These are phyloP conservation scores for Wallacemonas sp. DNA, from an alignment of 208 protist genomes.

Conservation along the genomic window DNA sequence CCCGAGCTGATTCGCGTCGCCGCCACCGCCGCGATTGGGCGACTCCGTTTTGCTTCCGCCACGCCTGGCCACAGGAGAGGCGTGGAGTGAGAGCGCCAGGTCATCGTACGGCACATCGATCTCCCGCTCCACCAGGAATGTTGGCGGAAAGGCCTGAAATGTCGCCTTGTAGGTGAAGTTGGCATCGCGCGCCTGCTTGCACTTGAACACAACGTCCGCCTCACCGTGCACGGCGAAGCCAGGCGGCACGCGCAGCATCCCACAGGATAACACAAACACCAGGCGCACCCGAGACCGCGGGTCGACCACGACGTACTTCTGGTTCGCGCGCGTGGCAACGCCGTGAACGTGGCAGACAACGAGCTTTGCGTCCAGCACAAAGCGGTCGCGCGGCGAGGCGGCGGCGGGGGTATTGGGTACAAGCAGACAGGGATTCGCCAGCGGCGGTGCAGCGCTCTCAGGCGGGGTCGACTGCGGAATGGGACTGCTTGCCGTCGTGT, in stretches of 20 bases:
- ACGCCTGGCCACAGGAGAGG: not conserved
- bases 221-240: constrained; percentile 47
- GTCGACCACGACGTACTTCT: constrained; percentile 81
- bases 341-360: constrained; percentile 73
- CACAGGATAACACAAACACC: constrained; percentile 67
- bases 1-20: not conserved
- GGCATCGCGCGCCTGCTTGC: constrained; percentile 81
- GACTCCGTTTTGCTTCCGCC: not conserved
- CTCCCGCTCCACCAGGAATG: constrained; percentile 50
- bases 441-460: not conserved
- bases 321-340: constrained; percentile 41
- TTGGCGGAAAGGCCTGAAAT: constrained; percentile 66
- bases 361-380: constrained; percentile 58
- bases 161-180: constrained; percentile 59
- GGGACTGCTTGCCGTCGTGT: not conserved
- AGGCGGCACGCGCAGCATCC: constrained; percentile 29
- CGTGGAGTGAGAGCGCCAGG: not conserved
- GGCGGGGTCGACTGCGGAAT: not conserved
- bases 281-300: constrained; percentile 73
- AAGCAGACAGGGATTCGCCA: constrained; percentile 4
- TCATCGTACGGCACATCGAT: constrained; percentile 12
- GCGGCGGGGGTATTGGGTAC: not conserved
- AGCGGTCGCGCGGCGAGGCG: not conserved
- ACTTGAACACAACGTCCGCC: constrained; percentile 81
- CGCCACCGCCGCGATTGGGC: not conserved